Evolutionary conservation across 2,329 filamentous ascomycete species (phyloP), one percentile per base, ranked within the genome.

Genomic region (Penicillium sp.): DNA sequence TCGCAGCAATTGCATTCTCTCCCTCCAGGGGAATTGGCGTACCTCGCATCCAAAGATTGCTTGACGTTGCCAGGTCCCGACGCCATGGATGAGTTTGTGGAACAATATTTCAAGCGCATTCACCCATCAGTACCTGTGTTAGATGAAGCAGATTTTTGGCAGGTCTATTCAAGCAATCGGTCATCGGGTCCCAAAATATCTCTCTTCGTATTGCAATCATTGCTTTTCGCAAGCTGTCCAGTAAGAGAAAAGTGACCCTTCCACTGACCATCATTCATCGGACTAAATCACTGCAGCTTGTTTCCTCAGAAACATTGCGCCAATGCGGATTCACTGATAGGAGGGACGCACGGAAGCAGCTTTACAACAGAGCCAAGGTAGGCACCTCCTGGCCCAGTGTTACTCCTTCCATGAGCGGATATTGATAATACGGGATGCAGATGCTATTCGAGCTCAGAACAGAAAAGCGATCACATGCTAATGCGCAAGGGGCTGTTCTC

Each of bases 81-180:
- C 0, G 63, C 75, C 1, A 61, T 78, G 0, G 72, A 77, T 43
- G 74, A 77, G 41, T 77, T 80, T 49, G 66, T 79, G 4, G 69
- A 73, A 1, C 55, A 60, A 13, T 69, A 67, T 28, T 68, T 69
- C 41, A 54, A 60, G 19, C 57, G 61, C 13, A 55, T 68, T 4
- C 66, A 69, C 43, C 64, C 64, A 2, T 52, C 53, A 22, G 49
- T 66, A 13, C 66, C 66, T 2, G 49, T 68, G 4, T 27, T 68
- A 3, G 59, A 69, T 27, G 66, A 80, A 57, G 73, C 72, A 0
- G 68, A 75, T 34, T 76, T 77, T 47, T 79, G 76, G 76, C 45
- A 52, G 10, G 40, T 54, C 1, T 59, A 58, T 43, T 25, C 42
- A 10, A 40, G 41, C 1, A 28, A 49, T 12, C 29, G 37, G 4